A percentile compares a stretch with the other conserved stretches of the same genome.
Evolutionary conservation across 202 grass and related monocot genomes (phyloP).

Genomic region (Brachypodium distachyon): DNA sequence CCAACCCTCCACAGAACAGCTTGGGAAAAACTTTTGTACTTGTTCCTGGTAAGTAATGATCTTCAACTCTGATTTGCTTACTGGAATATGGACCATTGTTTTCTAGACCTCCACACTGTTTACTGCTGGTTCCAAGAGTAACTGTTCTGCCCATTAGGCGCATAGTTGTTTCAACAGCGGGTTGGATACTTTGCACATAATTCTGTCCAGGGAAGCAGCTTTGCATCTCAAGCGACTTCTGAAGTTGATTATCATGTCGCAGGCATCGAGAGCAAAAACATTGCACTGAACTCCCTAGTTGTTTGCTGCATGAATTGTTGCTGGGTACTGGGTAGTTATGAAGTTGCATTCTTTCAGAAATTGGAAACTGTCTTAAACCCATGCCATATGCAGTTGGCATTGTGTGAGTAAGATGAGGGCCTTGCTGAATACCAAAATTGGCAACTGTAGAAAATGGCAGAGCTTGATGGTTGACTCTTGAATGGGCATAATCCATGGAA

Average conservation of each 20-base stretch:
- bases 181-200: conserved; percentile 19
- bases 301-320: conserved; percentile 9
- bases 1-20: conserved; percentile 1
- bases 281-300: conserved; percentile 8
- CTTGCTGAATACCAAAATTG: conserved; percentile 24
- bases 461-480: conserved; percentile 26
- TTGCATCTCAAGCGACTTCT: conserved; percentile 19
- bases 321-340: conserved; percentile 13
- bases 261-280: conserved; percentile 19
- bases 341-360: conserved; percentile 44
- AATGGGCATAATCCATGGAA: conserved; percentile 23
- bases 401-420: conserved; percentile 22
- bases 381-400: conserved; percentile 23
- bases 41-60: conserved; percentile 7
- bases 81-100: conserved; percentile 13
- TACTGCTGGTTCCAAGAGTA: conserved; percentile 48
- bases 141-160: conserved; percentile 89
- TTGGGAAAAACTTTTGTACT: background rate
- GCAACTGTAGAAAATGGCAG: conserved; percentile 32
- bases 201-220: conserved; percentile 19
- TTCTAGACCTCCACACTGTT: conserved; percentile 35
- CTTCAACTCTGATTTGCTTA: conserved; percentile 28
- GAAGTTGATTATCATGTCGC: conserved; percentile 19
- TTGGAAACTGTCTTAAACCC: conserved; percentile 38
- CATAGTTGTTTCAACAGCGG: conserved; percentile 44